Conservation (phyloP, 768 basidiomycete species). For the Podaxis pistillaris region DNA sequence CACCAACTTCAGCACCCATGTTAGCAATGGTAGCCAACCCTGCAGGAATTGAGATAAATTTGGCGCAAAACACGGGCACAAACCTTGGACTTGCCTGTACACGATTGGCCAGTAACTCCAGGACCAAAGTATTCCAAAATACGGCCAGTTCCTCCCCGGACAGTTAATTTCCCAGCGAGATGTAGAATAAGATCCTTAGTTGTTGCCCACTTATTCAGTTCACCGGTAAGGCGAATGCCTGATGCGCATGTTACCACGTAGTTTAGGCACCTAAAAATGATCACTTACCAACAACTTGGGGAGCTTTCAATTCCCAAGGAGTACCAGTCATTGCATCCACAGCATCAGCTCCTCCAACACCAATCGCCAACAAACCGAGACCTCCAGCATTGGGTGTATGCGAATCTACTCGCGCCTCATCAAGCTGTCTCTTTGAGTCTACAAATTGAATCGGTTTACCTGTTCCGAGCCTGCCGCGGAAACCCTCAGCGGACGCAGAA, state of each 20-base stretch:
- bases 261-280: neutral
- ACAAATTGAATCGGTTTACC: constrained; percentile 36
- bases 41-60: constrained; percentile 22
- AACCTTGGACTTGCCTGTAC: constrained; percentile 62
- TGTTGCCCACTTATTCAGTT: constrained; percentile 88
- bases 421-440: constrained; percentile 3
- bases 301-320: constrained; percentile 97
- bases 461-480: constrained; percentile 66
- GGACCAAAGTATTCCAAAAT: constrained; percentile 98
- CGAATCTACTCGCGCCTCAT: constrained; percentile 55
- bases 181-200: constrained; percentile 96
- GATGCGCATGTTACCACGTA: neutral
- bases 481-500: constrained; percentile 11
- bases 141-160: constrained; percentile 91
- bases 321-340: constrained; percentile 98
- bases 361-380: constrained; percentile 93
- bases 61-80: neutral
- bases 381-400: constrained; percentile 99
- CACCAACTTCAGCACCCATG: constrained; percentile 99
- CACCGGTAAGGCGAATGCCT: constrained; percentile 89
- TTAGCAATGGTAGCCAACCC: constrained; percentile 95
- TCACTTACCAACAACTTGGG: constrained; percentile 70
- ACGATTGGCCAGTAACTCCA: constrained; percentile 85
- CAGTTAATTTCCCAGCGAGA: constrained; percentile 91
- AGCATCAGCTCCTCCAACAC: constrained; percentile 98